Percentiles rank a stretch among this genome's conserved stretches.
Conservation (phyloP, 352 stramenopile genomes). For the Phytopythium sindhum region DNA sequence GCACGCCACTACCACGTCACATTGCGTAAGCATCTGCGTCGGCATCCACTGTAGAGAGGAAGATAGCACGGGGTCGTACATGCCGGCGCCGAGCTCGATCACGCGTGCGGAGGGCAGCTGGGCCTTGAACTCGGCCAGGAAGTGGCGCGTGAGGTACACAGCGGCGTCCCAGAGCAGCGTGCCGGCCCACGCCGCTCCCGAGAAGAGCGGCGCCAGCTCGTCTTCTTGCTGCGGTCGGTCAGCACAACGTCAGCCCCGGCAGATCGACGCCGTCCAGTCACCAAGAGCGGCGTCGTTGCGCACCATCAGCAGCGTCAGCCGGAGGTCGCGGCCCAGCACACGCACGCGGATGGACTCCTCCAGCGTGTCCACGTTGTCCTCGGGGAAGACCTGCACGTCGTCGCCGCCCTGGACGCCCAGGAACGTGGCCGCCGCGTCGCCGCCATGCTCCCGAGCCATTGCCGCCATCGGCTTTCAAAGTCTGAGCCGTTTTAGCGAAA, state of each 20-base stretch:
- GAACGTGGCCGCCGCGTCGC: not conserved
- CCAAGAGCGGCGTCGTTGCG: not conserved
- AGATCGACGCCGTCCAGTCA: not conserved
- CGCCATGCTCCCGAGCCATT: not conserved
- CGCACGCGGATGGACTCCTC: slow-evolving; percentile 55
- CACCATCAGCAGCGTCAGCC: slow-evolving; percentile 67
- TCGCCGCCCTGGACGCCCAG: slow-evolving; percentile 5
- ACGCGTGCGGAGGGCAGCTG: slow-evolving; percentile 40
- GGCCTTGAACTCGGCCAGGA: slow-evolving; percentile 43
- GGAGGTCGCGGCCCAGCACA: slow-evolving; percentile 49
- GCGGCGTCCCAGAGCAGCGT: slow-evolving; percentile 90
- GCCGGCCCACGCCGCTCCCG: slow-evolving; percentile 90
- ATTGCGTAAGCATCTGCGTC: not conserved
- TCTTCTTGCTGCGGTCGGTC: slow-evolving; percentile 53
- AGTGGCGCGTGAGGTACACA: slow-evolving; percentile 53
- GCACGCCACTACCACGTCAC: slow-evolving; percentile 63
- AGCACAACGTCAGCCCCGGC: too few relatives aligned
- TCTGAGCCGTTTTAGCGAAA: too few relatives aligned
- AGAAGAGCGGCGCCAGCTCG: slow-evolving; percentile 92
- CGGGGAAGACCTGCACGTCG: slow-evolving; percentile 40
- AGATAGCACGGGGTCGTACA: slow-evolving; percentile 37
- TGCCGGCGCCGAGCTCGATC: slow-evolving; percentile 81
- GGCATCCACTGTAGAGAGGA: not conserved
- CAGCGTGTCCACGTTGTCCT: slow-evolving; percentile 54
- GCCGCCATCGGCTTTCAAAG: not conserved